These are phyloP conservation scores for Anthostomella pinea DNA, from an alignment of 2,329 filamentous ascomycete species.

Conservation along the genomic window DNA sequence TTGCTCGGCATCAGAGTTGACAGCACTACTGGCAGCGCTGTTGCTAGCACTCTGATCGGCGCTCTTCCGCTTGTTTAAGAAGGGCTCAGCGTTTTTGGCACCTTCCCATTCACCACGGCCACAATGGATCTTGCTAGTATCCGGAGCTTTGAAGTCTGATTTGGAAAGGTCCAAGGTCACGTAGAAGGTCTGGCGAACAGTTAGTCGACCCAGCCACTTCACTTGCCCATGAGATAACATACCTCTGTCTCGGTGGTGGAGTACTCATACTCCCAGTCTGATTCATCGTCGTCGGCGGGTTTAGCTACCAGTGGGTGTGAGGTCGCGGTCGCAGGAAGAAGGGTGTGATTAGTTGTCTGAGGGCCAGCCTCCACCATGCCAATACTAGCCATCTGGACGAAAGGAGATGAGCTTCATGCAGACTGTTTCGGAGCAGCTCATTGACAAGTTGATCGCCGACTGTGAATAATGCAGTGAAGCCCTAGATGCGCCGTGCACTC, in stretches of 20 bases:
- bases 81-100: slow-evolving; percentile 32
- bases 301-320: slow-evolving; percentile 6
- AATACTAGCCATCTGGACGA: slow-evolving; percentile 27
- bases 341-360: slow-evolving; percentile 9
- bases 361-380: slow-evolving; percentile 15
- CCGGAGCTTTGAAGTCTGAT: slow-evolving; percentile 51
- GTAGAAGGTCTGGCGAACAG: slow-evolving; percentile 55
- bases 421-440: slow-evolving; percentile 15
- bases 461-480: no score
- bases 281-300: slow-evolving; percentile 54
- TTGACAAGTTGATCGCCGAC: no score
- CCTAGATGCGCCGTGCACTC: no score
- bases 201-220: not conserved
- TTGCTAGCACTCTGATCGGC: slow-evolving; percentile 6
- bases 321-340: slow-evolving; percentile 3
- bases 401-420: slow-evolving; percentile 15
- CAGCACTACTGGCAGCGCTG: slow-evolving; percentile 12
- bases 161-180: slow-evolving; percentile 62
- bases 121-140: slow-evolving; percentile 37
- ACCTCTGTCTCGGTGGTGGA: slow-evolving; percentile 63
- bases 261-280: slow-evolving; percentile 67
- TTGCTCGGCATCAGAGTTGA: slow-evolving; percentile 20
- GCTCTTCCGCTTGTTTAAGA: slow-evolving; percentile 20
- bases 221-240: not conserved
- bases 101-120: slow-evolving; percentile 46